Conservation (phyloP, 306 rosid species). For the Quercus aquifolioides region DNA sequence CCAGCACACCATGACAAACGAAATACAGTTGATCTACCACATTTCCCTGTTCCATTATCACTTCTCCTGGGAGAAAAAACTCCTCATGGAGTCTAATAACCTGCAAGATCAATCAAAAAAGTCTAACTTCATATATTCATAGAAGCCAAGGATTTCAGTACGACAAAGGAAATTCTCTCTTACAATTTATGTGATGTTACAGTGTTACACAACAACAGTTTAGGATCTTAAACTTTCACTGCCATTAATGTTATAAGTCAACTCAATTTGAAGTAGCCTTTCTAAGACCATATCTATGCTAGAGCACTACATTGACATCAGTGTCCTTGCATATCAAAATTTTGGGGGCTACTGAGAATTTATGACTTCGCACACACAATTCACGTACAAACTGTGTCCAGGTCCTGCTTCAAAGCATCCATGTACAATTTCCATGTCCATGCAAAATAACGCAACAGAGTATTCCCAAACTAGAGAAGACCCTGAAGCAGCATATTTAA, state of each 20-base stretch:
- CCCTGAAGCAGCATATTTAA: not conserved
- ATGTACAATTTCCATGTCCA: not conserved
- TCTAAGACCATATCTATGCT: not conserved
- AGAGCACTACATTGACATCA: not conserved
- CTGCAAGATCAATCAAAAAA: conserved; percentile 39
- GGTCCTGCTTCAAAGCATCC: not conserved
- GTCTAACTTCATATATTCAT: conserved; percentile 14
- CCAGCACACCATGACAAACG: conserved; percentile 87
- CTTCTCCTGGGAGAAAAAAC: conserved; percentile 95
- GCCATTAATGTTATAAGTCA: not conserved
- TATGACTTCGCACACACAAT: not conserved
- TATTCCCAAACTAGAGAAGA: not conserved
- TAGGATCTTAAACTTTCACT: not conserved
- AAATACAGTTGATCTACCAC: conserved; percentile 94
- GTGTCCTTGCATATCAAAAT: not conserved
- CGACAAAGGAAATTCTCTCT: not conserved
- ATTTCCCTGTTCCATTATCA: conserved; percentile 82
- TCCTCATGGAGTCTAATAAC: conserved; percentile 86
- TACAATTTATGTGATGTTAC: not conserved
- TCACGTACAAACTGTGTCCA: not conserved
- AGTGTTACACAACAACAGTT: not conserved
- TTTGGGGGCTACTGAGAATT: too few relatives aligned
- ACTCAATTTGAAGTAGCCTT: not conserved
- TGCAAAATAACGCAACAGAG: not conserved
- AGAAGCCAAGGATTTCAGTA: not conserved